Conservation (phyloP, 148 eudicot species). For the Camellia sinensis region DNA sequence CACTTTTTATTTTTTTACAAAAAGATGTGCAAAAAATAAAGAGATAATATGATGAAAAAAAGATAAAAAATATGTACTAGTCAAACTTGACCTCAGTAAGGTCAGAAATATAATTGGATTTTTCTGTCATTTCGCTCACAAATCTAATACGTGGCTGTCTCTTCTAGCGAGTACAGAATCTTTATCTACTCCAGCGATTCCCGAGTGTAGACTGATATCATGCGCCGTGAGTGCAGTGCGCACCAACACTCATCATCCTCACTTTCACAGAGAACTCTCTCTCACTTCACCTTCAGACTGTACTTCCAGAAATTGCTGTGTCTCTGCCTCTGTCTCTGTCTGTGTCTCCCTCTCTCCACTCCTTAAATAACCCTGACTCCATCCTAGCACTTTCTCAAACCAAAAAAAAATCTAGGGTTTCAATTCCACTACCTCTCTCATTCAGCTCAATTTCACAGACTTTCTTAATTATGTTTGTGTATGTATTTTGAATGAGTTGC, state of each 20-base stretch:
- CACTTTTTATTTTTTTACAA: too few species aligned
- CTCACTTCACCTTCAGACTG: slow-evolving; percentile 8
- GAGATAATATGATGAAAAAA: too few species aligned
- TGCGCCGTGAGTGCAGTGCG: slow-evolving; percentile 28
- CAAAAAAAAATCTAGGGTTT: neutral
- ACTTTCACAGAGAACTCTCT: neutral
- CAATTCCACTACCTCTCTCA: neutral
- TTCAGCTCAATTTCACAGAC: slow-evolving; percentile 1
- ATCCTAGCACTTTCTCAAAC: slow-evolving; percentile 11
- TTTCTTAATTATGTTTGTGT: neutral
- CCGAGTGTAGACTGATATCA: neutral
- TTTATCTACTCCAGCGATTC: neutral
- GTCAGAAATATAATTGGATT: too few species aligned
- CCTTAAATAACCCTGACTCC: slow-evolving; percentile 10
- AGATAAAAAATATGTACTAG: too few species aligned
- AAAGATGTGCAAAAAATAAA: too few species aligned
- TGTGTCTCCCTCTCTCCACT: neutral
- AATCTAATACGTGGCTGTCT: too few species aligned
- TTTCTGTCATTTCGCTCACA: too few species aligned
- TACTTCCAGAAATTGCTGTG: neutral
- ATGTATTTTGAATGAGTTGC: slow-evolving; percentile 12
- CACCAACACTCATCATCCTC: neutral
- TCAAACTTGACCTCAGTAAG: too few species aligned
- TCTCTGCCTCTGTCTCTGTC: neutral
- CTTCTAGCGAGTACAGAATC: neutral